Evolutionary conservation across 1,284 basidiomycete species (phyloP).

Genomic region (Spongispora temasekensis): DNA sequence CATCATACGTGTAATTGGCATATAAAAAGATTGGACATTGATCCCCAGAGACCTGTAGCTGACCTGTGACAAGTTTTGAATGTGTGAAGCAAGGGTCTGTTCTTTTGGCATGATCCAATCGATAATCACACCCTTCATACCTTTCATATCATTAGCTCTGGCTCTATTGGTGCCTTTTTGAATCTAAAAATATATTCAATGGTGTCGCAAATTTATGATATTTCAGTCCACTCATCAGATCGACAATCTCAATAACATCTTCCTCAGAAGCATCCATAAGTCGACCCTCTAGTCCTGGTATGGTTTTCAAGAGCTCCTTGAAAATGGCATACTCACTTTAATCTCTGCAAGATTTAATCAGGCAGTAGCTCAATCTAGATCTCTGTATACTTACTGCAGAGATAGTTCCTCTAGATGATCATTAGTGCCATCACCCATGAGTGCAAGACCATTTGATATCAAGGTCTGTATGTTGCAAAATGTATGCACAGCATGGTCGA

Average conservation of each 20-base stretch:
- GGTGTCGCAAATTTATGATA: neutral
- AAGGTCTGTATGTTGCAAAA: neutral
- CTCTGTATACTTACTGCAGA: neutral
- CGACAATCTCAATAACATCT: neutral
- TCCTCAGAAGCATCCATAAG: neutral
- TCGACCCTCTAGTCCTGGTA: neutral
- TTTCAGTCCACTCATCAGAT: neutral
- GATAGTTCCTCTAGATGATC: neutral
- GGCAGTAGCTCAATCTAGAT: neutral
- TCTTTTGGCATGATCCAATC: slow-evolving; percentile 1
- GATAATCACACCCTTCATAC: neutral
- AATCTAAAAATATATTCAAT: neutral
- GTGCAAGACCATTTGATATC: neutral
- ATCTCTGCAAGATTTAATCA: neutral
- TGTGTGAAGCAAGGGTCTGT: neutral
- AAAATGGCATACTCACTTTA: neutral
- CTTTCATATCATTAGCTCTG: too few species aligned
- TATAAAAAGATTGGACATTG: slow-evolving; percentile 1
- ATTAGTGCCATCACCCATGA: neutral
- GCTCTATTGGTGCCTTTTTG: neutral
- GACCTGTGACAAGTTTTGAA: neutral
- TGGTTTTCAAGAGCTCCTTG: slow-evolving; percentile 1
- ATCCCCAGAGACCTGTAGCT: neutral
- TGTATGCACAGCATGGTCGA: neutral
- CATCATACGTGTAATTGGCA: neutral